phyloP scores from a whole-genome alignment of 768 basidiomycete species.

The Leucocoprinus leucothites region DNA sequence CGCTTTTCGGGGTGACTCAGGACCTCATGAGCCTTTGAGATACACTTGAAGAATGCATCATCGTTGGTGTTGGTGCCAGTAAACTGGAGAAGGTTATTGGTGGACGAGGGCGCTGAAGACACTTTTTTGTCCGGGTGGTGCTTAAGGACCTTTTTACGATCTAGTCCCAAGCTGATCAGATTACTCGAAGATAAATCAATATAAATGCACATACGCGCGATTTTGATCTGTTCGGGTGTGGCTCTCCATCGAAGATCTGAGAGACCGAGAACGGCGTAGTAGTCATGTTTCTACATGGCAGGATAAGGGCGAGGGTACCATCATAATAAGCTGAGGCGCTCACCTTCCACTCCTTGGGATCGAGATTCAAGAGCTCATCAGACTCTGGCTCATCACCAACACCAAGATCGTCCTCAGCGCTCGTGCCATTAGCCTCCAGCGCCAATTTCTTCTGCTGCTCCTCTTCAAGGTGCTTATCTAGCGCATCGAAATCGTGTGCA shows the following conservation, averaged over 20 bases:
- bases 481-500: slow-evolving; percentile 76
- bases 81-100: slow-evolving; percentile 38
- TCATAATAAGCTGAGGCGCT: not conserved
- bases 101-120: slow-evolving; percentile 24
- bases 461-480: slow-evolving; percentile 61
- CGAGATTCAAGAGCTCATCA: slow-evolving; percentile 63
- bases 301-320: not conserved
- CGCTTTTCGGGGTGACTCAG: slow-evolving; percentile 84
- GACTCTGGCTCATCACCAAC: slow-evolving; percentile 90
- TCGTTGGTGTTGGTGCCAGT: slow-evolving; percentile 78
- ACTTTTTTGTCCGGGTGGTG: slow-evolving; percentile 98
- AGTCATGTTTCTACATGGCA: slow-evolving; percentile 83
- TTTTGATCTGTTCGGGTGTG: slow-evolving; percentile 88
- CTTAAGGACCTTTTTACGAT: slow-evolving; percentile 98
- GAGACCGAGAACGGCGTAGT: slow-evolving; percentile 95
- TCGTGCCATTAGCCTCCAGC: slow-evolving; percentile 41
- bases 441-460: slow-evolving; percentile 44
- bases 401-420: slow-evolving; percentile 80
- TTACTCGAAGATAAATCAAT: not conserved
- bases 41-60: slow-evolving; percentile 99
- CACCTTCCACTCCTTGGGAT: slow-evolving; percentile 99
- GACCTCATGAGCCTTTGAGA: slow-evolving; percentile 96
- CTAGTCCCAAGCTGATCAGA: slow-evolving; percentile 78
- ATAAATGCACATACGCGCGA: slow-evolving; percentile 76
- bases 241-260: slow-evolving; percentile 87